Evolutionary conservation across 257 asterid genomes (phyloP), one percentile per base, ranked within the genome.

Genomic region (Plectranthus barbatus): DNA sequence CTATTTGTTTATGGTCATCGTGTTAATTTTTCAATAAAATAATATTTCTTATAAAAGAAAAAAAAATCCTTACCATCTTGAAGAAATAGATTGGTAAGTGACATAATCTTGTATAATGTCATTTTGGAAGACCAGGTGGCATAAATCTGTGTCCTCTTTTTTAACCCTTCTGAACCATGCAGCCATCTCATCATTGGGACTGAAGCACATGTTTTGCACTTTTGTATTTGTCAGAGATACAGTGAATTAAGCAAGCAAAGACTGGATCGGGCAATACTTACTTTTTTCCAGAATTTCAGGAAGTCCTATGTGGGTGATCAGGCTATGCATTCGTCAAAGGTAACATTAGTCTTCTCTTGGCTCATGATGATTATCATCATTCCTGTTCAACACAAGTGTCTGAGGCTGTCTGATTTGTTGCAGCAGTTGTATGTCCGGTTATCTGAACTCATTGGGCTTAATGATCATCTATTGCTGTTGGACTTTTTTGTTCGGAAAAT

Each of bases 311-410:
- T 93, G 61, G 99, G 97, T 50, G 97, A 93, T 74, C 96, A 87
- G 74, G 96, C 99, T 60, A 93, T 93, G 90, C 99, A 90, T 74
- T 87, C 99, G 18, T 90, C 99, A 40, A 93, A 93, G 99, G 99
- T 90, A 71, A 66, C 36, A 51, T 12, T 45, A 18, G 4, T 71
- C 37, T 42, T 60, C 39, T 34, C 66, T 60, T 67, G 34, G 5
- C 47, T 37, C 42, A 55, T 52, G 62, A 56, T 12, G 20, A 58
- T 55, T 49, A 13, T 72, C 64, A 47, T 59, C 60, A 57, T 33
- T 42, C 61, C 69, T 47, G 47, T 56, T 77, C 70, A 68, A 46
- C 24, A 46, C 24, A 10, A 17, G 58, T 41, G 39, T 55, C 39
- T 37, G 73, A 60, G 67, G 64, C 70, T 71, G 50, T 76, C 59